A percentile compares a stretch with the other conserved stretches of the same genome.
These are phyloP conservation scores for Calvatia gigantea DNA, from an alignment of 768 basidiomycete species.

Conservation along the genomic window DNA sequence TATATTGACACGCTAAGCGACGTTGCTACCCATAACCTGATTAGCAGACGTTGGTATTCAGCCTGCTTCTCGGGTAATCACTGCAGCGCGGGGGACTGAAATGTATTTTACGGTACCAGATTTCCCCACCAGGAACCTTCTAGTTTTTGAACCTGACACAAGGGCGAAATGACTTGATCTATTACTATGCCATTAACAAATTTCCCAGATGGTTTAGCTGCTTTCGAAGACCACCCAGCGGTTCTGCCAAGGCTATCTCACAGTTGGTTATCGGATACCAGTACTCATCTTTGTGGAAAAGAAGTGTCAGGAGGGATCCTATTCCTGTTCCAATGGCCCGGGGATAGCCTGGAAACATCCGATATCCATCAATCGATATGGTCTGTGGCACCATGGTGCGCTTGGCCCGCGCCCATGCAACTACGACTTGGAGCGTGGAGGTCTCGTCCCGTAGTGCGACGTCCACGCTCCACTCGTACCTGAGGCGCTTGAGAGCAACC, in stretches of 20 bases:
- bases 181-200: neutral
- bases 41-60: too few species aligned
- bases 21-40: neutral
- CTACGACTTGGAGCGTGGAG: neutral
- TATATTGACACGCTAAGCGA: conserved; percentile 2
- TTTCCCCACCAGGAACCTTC: neutral
- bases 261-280: neutral
- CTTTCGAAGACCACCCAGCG: neutral
- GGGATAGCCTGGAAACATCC: neutral
- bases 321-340: neutral
- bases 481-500: neutral
- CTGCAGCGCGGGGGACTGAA: neutral
- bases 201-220: neutral
- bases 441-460: neutral
- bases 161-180: neutral
- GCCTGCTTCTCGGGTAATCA: neutral
- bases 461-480: neutral
- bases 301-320: neutral
- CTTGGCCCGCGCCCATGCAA: neutral
- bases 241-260: neutral
- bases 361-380: neutral
- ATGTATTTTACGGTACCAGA: neutral
- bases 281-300: neutral
- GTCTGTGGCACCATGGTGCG: neutral
- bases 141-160: neutral